Evolutionary conservation across 106 monocot genomes (phyloP).

Genomic region (Dendrobium huoshanense): DNA sequence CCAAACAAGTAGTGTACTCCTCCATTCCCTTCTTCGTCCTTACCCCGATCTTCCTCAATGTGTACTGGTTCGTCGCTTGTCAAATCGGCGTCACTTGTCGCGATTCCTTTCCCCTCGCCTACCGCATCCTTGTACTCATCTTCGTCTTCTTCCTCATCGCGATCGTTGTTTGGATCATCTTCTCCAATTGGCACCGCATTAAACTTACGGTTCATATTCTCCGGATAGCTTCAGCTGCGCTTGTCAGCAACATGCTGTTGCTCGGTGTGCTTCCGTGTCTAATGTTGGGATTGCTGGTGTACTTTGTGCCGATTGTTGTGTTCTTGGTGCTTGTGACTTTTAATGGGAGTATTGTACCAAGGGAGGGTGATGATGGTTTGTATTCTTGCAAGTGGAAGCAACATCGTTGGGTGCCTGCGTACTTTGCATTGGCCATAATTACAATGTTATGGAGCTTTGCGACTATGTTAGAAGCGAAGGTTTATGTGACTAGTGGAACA

Average conservation of each 20-base stretch:
- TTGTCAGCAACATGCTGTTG: constrained; percentile 45
- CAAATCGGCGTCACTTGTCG: constrained; percentile 25
- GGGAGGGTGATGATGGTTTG: constrained; percentile 18
- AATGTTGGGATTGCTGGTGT: constrained; percentile 37
- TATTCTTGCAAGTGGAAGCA: constrained; percentile 66
- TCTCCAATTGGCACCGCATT: constrained; percentile 69
- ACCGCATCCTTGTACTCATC: constrained; percentile 56
- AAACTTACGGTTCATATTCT: constrained; percentile 65
- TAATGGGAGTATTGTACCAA: constrained; percentile 65
- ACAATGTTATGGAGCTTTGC: constrained; percentile 72
- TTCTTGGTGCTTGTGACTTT: constrained; percentile 63
- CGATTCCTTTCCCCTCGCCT: constrained; percentile 44
- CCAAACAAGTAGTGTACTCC: constrained; percentile 65
- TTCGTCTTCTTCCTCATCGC: constrained; percentile 63
- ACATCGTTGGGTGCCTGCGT: constrained; percentile 73
- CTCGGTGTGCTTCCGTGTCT: constrained; percentile 41
- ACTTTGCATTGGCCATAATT: constrained; percentile 64
- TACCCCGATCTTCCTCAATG: constrained; percentile 49
- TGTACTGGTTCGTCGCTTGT: constrained; percentile 88
- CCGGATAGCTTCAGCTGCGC: constrained; percentile 39
- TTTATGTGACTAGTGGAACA: constrained; percentile 77
- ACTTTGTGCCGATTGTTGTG: constrained; percentile 45
- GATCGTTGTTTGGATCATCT: constrained; percentile 53
- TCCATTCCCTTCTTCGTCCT: constrained; percentile 72
- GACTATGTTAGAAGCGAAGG: constrained; percentile 63